These are phyloP conservation scores for Tulasnella sp. DNA, from an alignment of 768 basidiomycete species.

Conservation along the genomic window DNA sequence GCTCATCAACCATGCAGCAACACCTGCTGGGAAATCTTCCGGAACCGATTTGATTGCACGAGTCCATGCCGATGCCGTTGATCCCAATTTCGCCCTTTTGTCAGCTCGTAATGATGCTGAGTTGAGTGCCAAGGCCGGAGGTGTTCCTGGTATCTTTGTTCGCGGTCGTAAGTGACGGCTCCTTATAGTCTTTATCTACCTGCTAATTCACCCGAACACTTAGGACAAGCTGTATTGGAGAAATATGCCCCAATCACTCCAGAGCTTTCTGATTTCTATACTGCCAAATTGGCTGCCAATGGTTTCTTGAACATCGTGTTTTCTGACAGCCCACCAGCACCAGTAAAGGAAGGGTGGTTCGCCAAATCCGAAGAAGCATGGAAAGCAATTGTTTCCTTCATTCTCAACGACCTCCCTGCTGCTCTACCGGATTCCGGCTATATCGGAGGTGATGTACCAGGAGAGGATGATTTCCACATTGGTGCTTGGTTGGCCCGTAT, in stretches of 20 bases:
- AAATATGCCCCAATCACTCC: slow-evolving; percentile 27
- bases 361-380: slow-evolving; percentile 30
- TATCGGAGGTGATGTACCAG: slow-evolving; percentile 35
- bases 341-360: slow-evolving; percentile 31
- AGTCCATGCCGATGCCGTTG: slow-evolving; percentile 35
- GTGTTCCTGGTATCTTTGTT: slow-evolving; percentile 29
- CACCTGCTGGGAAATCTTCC: slow-evolving; percentile 25
- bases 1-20: slow-evolving; percentile 31
- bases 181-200: background rate
- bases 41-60: slow-evolving; percentile 27
- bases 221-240: slow-evolving; percentile 35
- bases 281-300: slow-evolving; percentile 31
- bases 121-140: slow-evolving; percentile 27
- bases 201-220: background rate
- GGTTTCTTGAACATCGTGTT: slow-evolving; percentile 33
- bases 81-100: slow-evolving; percentile 41
- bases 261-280: slow-evolving; percentile 34
- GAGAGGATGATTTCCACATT: slow-evolving; percentile 45
- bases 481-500: slow-evolving; percentile 41
- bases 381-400: slow-evolving; percentile 28
- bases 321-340: slow-evolving; percentile 28
- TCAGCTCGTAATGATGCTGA: slow-evolving; percentile 34
- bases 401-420: slow-evolving; percentile 31
- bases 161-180: slow-evolving; percentile 29
- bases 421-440: slow-evolving; percentile 34